Evolutionary conservation across 75 land plant genomes (phyloP), one percentile per base, ranked within the genome.

Genomic region (Cryptomeria japonica): DNA sequence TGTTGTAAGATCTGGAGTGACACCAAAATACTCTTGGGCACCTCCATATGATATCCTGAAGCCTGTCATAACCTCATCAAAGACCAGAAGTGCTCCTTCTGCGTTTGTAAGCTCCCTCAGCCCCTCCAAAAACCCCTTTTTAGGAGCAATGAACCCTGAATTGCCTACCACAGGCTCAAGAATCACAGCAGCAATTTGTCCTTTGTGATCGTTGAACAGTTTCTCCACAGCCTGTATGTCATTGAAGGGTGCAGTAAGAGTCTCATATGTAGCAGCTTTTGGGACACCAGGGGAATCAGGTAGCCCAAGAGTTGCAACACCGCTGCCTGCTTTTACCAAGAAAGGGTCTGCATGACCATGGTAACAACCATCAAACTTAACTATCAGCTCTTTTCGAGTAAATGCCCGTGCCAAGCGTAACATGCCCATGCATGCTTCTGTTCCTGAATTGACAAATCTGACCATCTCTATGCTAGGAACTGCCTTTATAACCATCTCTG

Each of bases 91-190:
- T 55, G 97, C 84, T 25, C 90, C 95, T 68, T 95, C 87, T 41
- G 91, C 89, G 70, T 89, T 87, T 25, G 97, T 94, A 80, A 97
- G 76, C 83, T 92, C 88, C 34, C 95, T 93, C 11, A 97, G 89
- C 36, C 91, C 93, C 64, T 90, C 70, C 41, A 97, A 88, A 78
- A 98, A 96, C 34, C 92, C 95, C 31, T 85, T 91, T n/a, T 89
- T 89, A 6, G 98, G 99, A 18, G 84, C 86, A 76, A 98, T 97
- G 86, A 96, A 96, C 15, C 99, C 99, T 19, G 99, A 86, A 87
- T 98, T 98, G 19, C 99, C 99, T 53, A 97, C 99, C 47, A 97
- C 99, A 55, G 99, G 99, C 90, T 98, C 99, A 76, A 98, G 95
- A 41, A 98, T 92, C 22, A 96, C 91, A n/a, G 96, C 99, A 47